Base-by-base conservation (phyloP, 2,329 filamentous ascomycete genomes). In the Grosmannia huntii region DNA sequence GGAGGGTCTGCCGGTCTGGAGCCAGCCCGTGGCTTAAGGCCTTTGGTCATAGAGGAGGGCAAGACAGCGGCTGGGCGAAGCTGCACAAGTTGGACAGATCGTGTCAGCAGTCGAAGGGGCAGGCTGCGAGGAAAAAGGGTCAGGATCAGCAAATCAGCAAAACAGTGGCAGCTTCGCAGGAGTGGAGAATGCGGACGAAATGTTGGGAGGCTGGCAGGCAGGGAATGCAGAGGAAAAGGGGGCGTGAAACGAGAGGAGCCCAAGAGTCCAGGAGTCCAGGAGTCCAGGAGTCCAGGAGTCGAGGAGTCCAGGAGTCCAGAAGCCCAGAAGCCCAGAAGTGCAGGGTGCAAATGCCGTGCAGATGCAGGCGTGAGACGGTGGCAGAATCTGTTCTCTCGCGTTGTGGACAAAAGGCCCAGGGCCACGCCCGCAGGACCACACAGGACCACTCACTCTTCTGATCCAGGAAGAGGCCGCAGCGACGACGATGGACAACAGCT, bases 1-100 rank as follows among this genome's bases (percentile, higher is more conserved):
- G 36, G 36, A 21, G 78, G 76, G 71, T 77, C 76, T 68, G 78
- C 76, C 72, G 79, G 77, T 76, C 77, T 76, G 69, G 78, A 75
- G 74, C 79, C 80, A 77, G 78, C 77, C 72, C 79, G 76, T 71
- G 74, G 73, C 70, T 73, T 76, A 71, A 77, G 74, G 71, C 82
- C 76, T 70, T 73, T 75, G 71, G 75, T 73, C 78, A 81, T 80
- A 71, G 67, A 69, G 67, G 57, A 60, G 58, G 59, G 21, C 14
- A 31, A 25, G 14, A 38, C 16, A 19, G 19, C 10, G 41, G 25
- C 27, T 10, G 36, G 27, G 27, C 5, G 49, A 31, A 11, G 23
- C 46, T 25, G 9, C 12, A 21, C 7, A 25, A 12, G 46, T 10
- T 9, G 21, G 25, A 16, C 12, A 14, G 46, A 5, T 25, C 12